Evolutionary conservation across 2,329 filamentous ascomycete genomes (phyloP), one percentile per base, ranked within the genome.

Genomic region (Cytospora chrysosperma): DNA sequence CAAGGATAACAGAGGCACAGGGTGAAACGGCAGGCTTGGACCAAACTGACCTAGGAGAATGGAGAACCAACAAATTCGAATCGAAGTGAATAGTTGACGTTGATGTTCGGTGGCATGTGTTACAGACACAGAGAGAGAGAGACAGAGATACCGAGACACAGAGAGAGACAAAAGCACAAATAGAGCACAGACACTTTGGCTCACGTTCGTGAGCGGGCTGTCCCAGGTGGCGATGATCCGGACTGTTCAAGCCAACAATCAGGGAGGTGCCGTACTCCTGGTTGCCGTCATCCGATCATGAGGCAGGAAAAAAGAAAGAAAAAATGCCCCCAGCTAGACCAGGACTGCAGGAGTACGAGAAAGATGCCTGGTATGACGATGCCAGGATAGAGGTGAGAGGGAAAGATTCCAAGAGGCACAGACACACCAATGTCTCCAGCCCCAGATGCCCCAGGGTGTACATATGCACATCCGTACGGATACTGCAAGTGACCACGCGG

Each of bases 401-500:
- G 43, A 53, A 30, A 37, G 59, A 43, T 34, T 51, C 9, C n/a
- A 43, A 54, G 37, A 47, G 40, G 40, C 47, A 61, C 37, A 28
- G 34, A 37, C 32, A 37, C 21, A 43, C 34, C 26, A n/a, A 47
- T 34, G 53, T 34, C 40, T 55, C 37, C 49, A 43, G 26, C 19
- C 19, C 37, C 37, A 40, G 37, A 17, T 19, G 37, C 37, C 43
- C 43, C n/a, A 21, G 43, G n/a, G 43, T 21, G 9, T 47, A 34
- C 15, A 12, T 34, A 34, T 15, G 12, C 15, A 34, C 32, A 34
- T 34, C 32, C 49, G 49, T 51, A 53, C 49, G 57, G 57, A 53
- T 28, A 24, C 49, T 52, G 53, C 40, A 43, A 61, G 37, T 34
- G 28, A 55, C 59, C 59, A 55, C 51, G 59, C 47, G 59, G 59